Evolutionary conservation across 768 basidiomycete species (phyloP).

Genomic region (Panaeolus papilionaceus): DNA sequence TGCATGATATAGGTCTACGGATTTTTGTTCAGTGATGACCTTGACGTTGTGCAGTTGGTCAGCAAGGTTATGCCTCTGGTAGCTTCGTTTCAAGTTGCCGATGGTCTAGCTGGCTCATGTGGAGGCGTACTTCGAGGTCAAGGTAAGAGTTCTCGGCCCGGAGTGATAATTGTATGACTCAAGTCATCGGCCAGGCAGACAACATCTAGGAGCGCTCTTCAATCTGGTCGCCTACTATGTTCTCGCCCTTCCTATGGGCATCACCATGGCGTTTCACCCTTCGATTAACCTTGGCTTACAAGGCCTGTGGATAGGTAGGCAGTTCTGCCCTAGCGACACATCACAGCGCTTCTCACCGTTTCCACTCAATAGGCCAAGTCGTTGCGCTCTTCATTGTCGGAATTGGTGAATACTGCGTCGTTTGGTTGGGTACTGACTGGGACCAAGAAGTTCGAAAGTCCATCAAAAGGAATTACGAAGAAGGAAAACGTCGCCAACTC

Average conservation of each 20-base stretch:
- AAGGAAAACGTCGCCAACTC: slow-evolving; percentile 38
- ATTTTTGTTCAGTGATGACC: slow-evolving; percentile 72
- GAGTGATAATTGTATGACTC: neutral
- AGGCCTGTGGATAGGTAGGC: slow-evolving; percentile 83
- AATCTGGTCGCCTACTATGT: slow-evolving; percentile 81
- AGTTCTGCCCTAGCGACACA: slow-evolving; percentile 11
- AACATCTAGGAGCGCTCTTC: slow-evolving; percentile 77
- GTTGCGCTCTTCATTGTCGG: slow-evolving; percentile 77
- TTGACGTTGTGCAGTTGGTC: slow-evolving; percentile 61
- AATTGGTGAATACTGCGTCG: slow-evolving; percentile 65
- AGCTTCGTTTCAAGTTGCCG: slow-evolving; percentile 80
- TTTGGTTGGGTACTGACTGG: slow-evolving; percentile 70
- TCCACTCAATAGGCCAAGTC: slow-evolving; percentile 60
- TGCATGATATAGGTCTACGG: slow-evolving; percentile 57
- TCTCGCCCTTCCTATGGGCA: slow-evolving; percentile 79
- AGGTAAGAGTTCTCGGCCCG: slow-evolving; percentile 45
- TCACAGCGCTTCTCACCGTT: neutral
- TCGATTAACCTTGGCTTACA: slow-evolving; percentile 52
- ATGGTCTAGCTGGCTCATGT: slow-evolving; percentile 70
- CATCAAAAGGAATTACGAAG: slow-evolving; percentile 52
- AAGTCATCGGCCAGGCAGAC: slow-evolving; percentile 51
- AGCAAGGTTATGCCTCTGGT: slow-evolving; percentile 77
- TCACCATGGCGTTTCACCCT: slow-evolving; percentile 70
- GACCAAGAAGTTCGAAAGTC: slow-evolving; percentile 62
- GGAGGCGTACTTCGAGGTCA: slow-evolving; percentile 82